Percentiles rank a stretch among this genome's conserved stretches.
Conservation (phyloP, 768 basidiomycete species). For the Leccinum incarnatum region DNA sequence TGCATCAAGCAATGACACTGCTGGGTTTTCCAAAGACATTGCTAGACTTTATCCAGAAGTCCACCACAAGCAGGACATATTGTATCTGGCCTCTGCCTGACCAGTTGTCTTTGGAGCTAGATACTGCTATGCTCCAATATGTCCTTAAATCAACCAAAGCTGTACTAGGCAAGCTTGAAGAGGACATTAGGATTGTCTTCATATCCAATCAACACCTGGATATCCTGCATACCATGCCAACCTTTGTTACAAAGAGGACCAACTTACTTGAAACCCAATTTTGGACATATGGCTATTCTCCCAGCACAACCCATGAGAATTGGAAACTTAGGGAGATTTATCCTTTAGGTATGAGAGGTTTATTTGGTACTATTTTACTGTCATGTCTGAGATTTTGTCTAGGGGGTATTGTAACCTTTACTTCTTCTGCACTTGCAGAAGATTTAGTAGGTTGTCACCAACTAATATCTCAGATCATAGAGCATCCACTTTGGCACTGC, state of each 20-base stretch:
- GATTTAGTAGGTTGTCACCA: constrained; percentile 48
- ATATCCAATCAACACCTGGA: constrained; percentile 59
- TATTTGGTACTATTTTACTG: background rate
- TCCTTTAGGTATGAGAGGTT: constrained; percentile 51
- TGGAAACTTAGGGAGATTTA: constrained; percentile 71
- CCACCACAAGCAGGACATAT: constrained; percentile 38
- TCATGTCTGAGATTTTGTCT: constrained; percentile 1
- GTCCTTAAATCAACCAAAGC: constrained; percentile 47
- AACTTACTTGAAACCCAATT: constrained; percentile 52
- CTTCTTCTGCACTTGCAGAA: constrained; percentile 54
- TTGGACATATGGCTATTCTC: constrained; percentile 66
- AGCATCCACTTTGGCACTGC: constrained; percentile 67
- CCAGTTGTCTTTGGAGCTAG: constrained; percentile 34
- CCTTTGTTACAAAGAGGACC: constrained; percentile 45
- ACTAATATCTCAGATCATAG: constrained; percentile 48
- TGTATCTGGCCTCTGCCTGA: constrained; percentile 45
- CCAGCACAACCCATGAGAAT: constrained; percentile 43
- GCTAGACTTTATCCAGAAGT: constrained; percentile 43
- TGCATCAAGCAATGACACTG: constrained; percentile 29
- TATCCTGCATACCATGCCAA: constrained; percentile 47
- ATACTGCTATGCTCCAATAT: constrained; percentile 41
- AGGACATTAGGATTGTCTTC: constrained; percentile 54
- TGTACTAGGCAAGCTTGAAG: constrained; percentile 35
- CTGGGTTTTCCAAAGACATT: constrained; percentile 49
- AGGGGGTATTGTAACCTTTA: constrained; percentile 78